Conservation (phyloP, 495 filamentous ascomycete genomes). For the Aspergillus nanangensis region DNA sequence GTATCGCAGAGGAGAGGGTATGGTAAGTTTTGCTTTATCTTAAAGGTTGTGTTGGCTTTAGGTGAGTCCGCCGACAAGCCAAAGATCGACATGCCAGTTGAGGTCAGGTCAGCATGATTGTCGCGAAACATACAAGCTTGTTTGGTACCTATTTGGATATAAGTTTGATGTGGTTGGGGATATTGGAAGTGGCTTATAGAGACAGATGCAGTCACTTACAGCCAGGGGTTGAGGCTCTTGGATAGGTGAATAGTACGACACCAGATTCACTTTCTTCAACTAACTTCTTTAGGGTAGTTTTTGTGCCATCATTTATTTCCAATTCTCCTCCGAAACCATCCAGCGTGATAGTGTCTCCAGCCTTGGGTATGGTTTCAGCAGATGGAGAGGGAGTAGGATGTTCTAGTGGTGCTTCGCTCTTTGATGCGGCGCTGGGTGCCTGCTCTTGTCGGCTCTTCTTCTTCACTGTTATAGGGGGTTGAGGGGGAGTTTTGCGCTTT, state of each 20-base stretch:
- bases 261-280: conserved; percentile 79
- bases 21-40: conserved; percentile 80
- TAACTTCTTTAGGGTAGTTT: conserved; percentile 70
- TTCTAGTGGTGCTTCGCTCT: conserved; percentile 27
- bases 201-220: conserved; percentile 57
- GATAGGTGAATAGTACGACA: conserved; percentile 92
- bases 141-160: conserved; percentile 61
- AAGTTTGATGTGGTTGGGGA: not conserved
- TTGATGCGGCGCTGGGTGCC: conserved; percentile 41
- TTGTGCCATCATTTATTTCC: conserved; percentile 75
- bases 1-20: conserved; percentile 88
- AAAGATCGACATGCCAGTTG: conserved; percentile 79
- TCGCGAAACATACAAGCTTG: conserved; percentile 95
- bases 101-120: conserved; percentile 66
- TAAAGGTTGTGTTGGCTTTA: conserved; percentile 88
- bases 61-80: conserved; percentile 83
- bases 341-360: conserved; percentile 55
- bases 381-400: conserved; percentile 17
- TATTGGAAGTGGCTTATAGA: not conserved
- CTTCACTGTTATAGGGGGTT: conserved; percentile 44
- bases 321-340: conserved; percentile 78
- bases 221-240: conserved; percentile 89
- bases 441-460: conserved; percentile 49
- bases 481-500: conserved; percentile 66
- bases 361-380: conserved; percentile 25